Evolutionary conservation across 495 filamentous ascomycete genomes (phyloP).

Genomic region (Halenospora varia): DNA sequence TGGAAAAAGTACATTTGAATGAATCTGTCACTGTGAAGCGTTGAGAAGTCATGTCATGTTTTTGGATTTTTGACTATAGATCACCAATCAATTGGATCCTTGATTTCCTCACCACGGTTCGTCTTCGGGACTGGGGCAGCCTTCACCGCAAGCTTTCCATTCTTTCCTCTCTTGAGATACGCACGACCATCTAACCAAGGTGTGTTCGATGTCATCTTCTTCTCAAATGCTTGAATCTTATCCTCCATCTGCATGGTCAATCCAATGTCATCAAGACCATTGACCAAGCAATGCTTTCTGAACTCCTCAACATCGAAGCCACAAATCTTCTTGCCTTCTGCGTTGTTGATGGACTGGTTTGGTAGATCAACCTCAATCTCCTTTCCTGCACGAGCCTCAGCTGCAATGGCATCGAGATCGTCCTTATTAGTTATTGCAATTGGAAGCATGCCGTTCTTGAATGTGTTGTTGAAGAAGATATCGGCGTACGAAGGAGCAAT

Average conservation of each 20-base stretch:
- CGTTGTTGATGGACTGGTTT: slow-evolving; percentile 78
- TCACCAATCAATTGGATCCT: slow-evolving; percentile 90
- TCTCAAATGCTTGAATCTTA: slow-evolving; percentile 83
- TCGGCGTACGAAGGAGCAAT: slow-evolving; percentile 93
- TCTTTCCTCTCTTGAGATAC: slow-evolving; percentile 69
- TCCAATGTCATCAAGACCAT: slow-evolving; percentile 95
- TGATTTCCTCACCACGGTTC: slow-evolving; percentile 79
- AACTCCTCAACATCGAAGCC: slow-evolving; percentile 86
- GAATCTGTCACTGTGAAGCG: no score
- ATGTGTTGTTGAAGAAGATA: slow-evolving; percentile 99
- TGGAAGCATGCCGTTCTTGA: slow-evolving; percentile 99
- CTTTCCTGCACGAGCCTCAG: slow-evolving; percentile 74
- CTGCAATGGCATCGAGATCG: slow-evolving; percentile 66
- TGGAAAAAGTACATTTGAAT: no score
- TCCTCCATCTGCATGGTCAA: slow-evolving; percentile 88
- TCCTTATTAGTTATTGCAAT: slow-evolving; percentile 66
- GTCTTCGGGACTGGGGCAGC: slow-evolving; percentile 84
- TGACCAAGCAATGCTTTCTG: slow-evolving; percentile 88
- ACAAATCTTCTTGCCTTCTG: slow-evolving; percentile 64
- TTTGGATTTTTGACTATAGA: no score
- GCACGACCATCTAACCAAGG: slow-evolving; percentile 91
- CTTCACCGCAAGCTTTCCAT: slow-evolving; percentile 70
- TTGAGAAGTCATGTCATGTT: no score
- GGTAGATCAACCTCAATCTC: slow-evolving; percentile 91
- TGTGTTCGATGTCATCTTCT: slow-evolving; percentile 67